Evolutionary conservation across 306 rosid genomes (phyloP).

Genomic region (Quillaja saponaria): DNA sequence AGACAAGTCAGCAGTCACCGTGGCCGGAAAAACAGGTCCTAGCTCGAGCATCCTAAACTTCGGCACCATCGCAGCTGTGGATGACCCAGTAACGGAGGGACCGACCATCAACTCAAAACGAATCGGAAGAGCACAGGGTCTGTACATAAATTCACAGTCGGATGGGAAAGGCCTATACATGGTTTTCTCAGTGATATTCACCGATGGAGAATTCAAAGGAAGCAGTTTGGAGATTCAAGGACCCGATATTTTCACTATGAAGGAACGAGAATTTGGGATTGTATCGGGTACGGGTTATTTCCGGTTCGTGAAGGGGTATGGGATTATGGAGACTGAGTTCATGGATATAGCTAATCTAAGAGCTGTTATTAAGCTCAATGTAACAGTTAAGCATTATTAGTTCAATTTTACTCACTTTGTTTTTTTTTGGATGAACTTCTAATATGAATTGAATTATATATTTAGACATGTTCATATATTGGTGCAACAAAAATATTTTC

Average conservation of each 20-base stretch:
- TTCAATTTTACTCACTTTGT: too few species aligned
- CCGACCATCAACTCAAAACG: conserved; percentile 38
- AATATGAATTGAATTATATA: neutral
- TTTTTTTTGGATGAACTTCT: too few species aligned
- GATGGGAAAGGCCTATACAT: conserved; percentile 52
- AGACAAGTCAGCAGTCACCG: conserved; percentile 43
- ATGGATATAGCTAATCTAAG: conserved; percentile 50
- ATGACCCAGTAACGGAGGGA: conserved; percentile 56
- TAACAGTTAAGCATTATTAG: conserved; percentile 49
- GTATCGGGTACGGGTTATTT: conserved; percentile 69
- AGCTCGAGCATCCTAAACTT: conserved; percentile 48
- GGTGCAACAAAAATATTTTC: too few species aligned
- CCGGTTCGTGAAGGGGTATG: conserved; percentile 59
- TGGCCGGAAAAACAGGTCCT: conserved; percentile 47
- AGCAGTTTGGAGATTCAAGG: conserved; percentile 68
- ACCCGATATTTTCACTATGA: conserved; percentile 38
- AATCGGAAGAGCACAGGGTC: conserved; percentile 65
- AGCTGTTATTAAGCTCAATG: conserved; percentile 54
- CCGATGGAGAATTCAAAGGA: conserved; percentile 48
- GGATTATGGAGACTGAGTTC: conserved; percentile 56
- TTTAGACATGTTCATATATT: neutral
- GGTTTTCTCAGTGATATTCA: conserved; percentile 59
- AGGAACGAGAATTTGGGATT: conserved; percentile 49
- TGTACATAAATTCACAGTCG: conserved; percentile 53
- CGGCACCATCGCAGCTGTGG: conserved; percentile 56